These are phyloP conservation scores for Fusarium duplospermum DNA, from an alignment of 2,329 filamentous ascomycete genomes.

Conservation along the genomic window DNA sequence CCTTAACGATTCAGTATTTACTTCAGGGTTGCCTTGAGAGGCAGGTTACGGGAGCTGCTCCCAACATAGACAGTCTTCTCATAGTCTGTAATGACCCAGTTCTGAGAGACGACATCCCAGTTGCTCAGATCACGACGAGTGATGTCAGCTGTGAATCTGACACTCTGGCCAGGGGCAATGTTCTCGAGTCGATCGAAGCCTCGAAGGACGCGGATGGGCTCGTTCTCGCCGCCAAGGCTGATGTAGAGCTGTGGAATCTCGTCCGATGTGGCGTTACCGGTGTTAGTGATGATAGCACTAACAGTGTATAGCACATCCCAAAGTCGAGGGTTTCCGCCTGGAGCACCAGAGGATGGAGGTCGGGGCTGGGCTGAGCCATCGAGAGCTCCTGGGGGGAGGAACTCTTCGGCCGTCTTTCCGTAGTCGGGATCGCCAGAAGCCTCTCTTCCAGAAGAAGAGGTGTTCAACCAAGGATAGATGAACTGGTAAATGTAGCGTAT, in stretches of 20 bases:
- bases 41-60: slow-evolving; percentile 66
- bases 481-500: slow-evolving; percentile 65
- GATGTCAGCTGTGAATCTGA: slow-evolving; percentile 74
- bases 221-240: slow-evolving; percentile 80
- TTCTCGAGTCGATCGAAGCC: slow-evolving; percentile 80
- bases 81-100: slow-evolving; percentile 76
- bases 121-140: slow-evolving; percentile 86
- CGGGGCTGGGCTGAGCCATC: slow-evolving; percentile 68
- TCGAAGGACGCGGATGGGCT: slow-evolving; percentile 75
- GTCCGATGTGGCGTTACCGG: slow-evolving; percentile 71
- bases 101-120: slow-evolving; percentile 83
- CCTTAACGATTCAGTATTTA: background rate
- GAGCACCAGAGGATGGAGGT: slow-evolving; percentile 61
- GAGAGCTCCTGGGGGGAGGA: slow-evolving; percentile 69
- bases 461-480: slow-evolving; percentile 81
- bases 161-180: slow-evolving; percentile 76
- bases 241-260: slow-evolving; percentile 85
- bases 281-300: slow-evolving; percentile 77
- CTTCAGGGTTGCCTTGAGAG: slow-evolving; percentile 48
- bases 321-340: slow-evolving; percentile 73
- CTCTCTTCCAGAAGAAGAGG: slow-evolving; percentile 64
- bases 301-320: slow-evolving; percentile 78
- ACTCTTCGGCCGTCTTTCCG: slow-evolving; percentile 66
- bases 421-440: slow-evolving; percentile 71
- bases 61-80: slow-evolving; percentile 68